Evolutionary conservation across 1,284 basidiomycete genomes (phyloP), one percentile per base, ranked within the genome.

Genomic region (Cutaneotrichosporon sp.): DNA sequence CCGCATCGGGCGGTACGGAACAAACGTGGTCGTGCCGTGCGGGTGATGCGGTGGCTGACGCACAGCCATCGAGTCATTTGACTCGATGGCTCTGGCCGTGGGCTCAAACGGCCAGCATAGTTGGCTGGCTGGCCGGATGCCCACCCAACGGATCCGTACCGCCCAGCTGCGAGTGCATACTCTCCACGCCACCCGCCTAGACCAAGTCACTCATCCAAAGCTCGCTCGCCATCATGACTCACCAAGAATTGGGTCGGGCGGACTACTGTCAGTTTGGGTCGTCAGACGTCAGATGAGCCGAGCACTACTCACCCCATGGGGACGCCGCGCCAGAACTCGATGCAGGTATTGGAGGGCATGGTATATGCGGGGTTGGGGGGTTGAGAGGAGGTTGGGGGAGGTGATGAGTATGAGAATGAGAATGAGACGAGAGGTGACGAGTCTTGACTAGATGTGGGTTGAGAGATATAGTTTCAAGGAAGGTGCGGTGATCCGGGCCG

Each of bases 231-330:
- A 21, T 22, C 47, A 5, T 22, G 38, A 66, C 73, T 31, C 63
- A 74, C 75, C 66, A 50, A 68, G 66, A 42, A 68, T 65, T 46
- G 66, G 62, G 62, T 68, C 66, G 52, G 66, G 58, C 42, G 66
- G 66, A 21, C 66, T 68, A 64, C 1, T 34, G 11, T 18, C 16
- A 21, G 40, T 22, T 13, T n/a, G 6, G 3, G 8, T 14, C 11
- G 7, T 2, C 46, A 32, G 42, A n/a, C n/a, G n/a, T n/a, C n/a
- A n/a, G n/a, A n/a, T n/a, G n/a, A n/a, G n/a, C n/a, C n/a, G n/a
- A n/a, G n/a, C n/a, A 9, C 14, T 9, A 49, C 56, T 58, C 56
- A 58, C 56, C 56, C 56, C 56, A 49, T 47, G 18, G 56, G 56
- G 31, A 58, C 56, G 31, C 46, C 46, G 30, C 42, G 30, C 56